Evolutionary conservation across 768 basidiomycete species (phyloP), one percentile per base, ranked within the genome.

Genomic region (Mycena crocata): DNA sequence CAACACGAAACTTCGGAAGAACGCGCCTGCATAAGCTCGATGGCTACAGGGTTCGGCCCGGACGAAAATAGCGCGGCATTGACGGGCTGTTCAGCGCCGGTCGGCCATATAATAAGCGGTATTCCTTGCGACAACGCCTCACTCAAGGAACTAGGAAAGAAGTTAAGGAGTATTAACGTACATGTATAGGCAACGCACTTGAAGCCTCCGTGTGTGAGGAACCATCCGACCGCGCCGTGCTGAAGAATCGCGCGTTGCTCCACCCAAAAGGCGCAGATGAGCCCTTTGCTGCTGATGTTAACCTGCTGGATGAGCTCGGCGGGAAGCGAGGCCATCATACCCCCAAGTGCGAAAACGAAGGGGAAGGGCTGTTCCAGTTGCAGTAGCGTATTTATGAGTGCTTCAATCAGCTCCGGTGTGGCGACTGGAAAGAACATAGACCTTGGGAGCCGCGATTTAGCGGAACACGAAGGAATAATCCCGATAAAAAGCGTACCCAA

Each of bases 331-430:
- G 67, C 66, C 45, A 57, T 23, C 31, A 44, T 48, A 0, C 21
- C 23, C 5, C 66, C 66, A n/a, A 67, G 60, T 2, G 56, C 55
- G 35, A 67, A 63, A 6, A 67, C 23, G 57, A 64, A 68, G 1
- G 67, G 67, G 51, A 63, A 67, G 6, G 66, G 61, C n/a, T 51
- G 15, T 21, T 62, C 60, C 23, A 63, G 48, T 2, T 46, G 26
- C 6, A 67, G 44, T 12, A 67, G 61, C 2, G 66, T 59, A 9
- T 35, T 44, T 13, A 67, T 19, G 19, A 67, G 54, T 23, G 56
- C 56, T 15, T 67, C 60, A 40, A 67, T 30, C 12, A 31, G 55
- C 26, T 62, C 24, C 8, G 39, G 59, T 19, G 52, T 62, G 34
- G 60, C 55, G 34, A 57, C 28, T 2, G 66, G 66, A 44, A 67